Evolutionary conservation across 2,329 filamentous ascomycete genomes (phyloP).

Genomic region (Talaromyces sp.): DNA sequence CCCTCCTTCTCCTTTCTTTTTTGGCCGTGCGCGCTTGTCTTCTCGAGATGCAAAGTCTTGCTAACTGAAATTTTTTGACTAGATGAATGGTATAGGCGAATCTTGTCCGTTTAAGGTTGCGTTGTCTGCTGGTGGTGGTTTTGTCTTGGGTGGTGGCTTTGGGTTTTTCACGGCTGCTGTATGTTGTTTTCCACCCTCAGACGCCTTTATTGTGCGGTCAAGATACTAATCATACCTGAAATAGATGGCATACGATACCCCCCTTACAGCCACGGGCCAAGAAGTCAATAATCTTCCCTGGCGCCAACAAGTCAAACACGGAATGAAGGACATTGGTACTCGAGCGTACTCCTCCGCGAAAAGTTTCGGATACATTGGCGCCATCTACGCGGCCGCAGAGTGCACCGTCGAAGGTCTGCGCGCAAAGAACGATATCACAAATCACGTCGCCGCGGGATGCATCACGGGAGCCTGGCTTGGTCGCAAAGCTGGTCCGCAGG

Average conservation of each 20-base stretch:
- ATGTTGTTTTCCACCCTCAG: constrained; percentile 34
- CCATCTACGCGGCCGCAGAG: constrained; percentile 86
- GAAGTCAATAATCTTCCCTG: constrained; percentile 64
- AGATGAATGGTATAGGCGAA: constrained; percentile 85
- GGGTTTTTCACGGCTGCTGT: constrained; percentile 97
- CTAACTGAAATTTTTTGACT: background rate
- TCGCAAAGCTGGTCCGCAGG: constrained; percentile 81
- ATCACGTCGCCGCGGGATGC: constrained; percentile 82
- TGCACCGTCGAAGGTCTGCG: constrained; percentile 87
- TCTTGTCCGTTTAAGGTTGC: constrained; percentile 84
- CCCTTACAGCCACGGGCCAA: constrained; percentile 58
- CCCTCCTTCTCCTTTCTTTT: background rate
- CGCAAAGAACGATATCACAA: constrained; percentile 88
- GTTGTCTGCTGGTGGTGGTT: constrained; percentile 88
- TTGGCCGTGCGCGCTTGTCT: background rate
- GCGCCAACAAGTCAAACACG: constrained; percentile 72
- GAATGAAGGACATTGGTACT: constrained; percentile 91
- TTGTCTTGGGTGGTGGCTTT: constrained; percentile 87
- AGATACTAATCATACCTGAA: background rate
- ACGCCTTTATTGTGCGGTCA: background rate
- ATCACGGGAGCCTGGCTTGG: constrained; percentile 86
- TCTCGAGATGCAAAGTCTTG: background rate
- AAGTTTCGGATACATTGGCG: constrained; percentile 92
- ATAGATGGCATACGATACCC: constrained; percentile 97
- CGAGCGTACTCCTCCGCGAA: constrained; percentile 78